phyloP scores from a whole-genome alignment of 148 eudicot species.

The Amaranthus cruentus region DNA sequence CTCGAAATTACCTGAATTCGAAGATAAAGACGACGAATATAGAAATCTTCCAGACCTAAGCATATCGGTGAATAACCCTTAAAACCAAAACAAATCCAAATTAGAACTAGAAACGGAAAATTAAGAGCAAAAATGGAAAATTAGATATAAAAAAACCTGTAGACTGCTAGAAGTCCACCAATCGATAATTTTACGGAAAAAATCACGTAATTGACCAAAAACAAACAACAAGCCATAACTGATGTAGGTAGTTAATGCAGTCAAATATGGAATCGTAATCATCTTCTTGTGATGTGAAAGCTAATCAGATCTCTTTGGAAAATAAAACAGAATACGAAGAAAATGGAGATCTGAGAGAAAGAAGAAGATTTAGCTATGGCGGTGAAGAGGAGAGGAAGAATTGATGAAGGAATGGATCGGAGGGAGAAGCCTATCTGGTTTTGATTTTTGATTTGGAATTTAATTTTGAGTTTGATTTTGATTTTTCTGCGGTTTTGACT shows the following conservation, averaged over 20 bases:
- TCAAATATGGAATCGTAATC: constrained; percentile 89
- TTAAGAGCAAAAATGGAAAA: background rate
- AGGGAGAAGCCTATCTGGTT: background rate
- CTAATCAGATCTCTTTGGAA: constrained; percentile 8
- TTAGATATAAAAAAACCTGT: constrained; percentile 35
- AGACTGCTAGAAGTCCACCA: constrained; percentile 72
- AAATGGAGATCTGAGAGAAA: constrained; percentile 5
- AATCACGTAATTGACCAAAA: constrained; percentile 83
- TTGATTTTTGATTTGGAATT: background rate
- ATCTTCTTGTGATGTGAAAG: constrained; percentile 29
- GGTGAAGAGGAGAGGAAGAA: background rate
- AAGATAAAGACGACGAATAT: constrained; percentile 68
- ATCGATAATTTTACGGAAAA: constrained; percentile 61
- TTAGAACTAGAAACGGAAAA: constrained; percentile 2
- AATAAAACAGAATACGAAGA: background rate
- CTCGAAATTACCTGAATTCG: constrained; percentile 69
- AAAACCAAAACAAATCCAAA: constrained; percentile 12
- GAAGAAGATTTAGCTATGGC: background rate
- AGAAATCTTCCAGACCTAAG: constrained; percentile 89
- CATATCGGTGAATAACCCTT: constrained; percentile 97
- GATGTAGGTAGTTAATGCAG: constrained; percentile 83
- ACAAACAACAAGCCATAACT: constrained; percentile 83
- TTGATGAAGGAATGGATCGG: background rate
- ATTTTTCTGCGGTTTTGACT: background rate
- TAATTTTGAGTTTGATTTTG: background rate